Percentiles rank a stretch among this genome's conserved stretches.
phyloP scores from a whole-genome alignment of 805 yeast species.

The Yamadazyma sp. region DNA sequence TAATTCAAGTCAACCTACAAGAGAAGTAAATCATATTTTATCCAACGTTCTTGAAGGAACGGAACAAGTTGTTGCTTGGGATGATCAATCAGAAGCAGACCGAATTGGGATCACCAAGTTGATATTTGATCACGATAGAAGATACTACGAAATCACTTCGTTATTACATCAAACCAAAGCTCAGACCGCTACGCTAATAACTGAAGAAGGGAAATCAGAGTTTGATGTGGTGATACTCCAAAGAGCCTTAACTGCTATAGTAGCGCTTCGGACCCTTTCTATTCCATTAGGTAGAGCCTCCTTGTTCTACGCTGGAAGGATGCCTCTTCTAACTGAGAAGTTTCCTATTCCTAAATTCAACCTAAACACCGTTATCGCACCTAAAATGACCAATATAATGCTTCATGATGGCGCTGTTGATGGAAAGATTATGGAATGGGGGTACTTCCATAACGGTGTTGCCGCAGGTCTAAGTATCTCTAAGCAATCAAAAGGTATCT shows the following conservation, averaged over 20 bases:
- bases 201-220: constrained; percentile 47
- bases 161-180: constrained; percentile 68
- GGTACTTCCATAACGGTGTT: constrained; percentile 88
- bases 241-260: constrained; percentile 56
- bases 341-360: constrained; percentile 78
- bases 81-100: constrained; percentile 69
- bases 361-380: constrained; percentile 62
- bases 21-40: constrained; percentile 43
- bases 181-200: constrained; percentile 49
- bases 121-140: constrained; percentile 73
- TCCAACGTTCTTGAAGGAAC: constrained; percentile 36
- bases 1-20: constrained; percentile 7
- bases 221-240: constrained; percentile 56
- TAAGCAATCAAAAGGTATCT: constrained; percentile 62
- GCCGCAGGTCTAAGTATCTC: constrained; percentile 82
- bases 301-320: constrained; percentile 61
- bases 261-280: constrained; percentile 70
- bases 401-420: constrained; percentile 54
- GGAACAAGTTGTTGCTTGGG: constrained; percentile 61
- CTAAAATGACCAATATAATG: constrained; percentile 63
- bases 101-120: constrained; percentile 64
- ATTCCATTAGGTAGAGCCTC: constrained; percentile 80
- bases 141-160: constrained; percentile 75
- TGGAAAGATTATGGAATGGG: constrained; percentile 66
- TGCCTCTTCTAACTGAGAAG: constrained; percentile 81